Percentiles rank a stretch among this genome's conserved stretches.
Conservation (phyloP, 768 basidiomycete species). For the Tricholoma terreum region DNA sequence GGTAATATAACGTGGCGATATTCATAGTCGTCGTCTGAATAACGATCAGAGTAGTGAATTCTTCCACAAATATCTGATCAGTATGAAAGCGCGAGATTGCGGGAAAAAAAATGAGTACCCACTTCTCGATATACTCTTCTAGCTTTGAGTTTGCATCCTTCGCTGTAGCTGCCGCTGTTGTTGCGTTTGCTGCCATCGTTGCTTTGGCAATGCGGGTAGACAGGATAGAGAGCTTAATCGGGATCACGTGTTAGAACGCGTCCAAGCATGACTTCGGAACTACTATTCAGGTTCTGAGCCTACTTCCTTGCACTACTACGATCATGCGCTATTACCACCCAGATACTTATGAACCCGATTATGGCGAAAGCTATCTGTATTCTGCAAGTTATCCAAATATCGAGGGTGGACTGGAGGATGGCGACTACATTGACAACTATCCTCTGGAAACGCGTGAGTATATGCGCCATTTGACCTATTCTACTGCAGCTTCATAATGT, state of each 20-base stretch:
- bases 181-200: constrained; percentile 27
- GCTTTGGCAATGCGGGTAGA: neutral
- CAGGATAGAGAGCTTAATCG: neutral
- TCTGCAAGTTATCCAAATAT: neutral
- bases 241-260: neutral
- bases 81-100: constrained; percentile 13
- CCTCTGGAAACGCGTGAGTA: constrained; percentile 34
- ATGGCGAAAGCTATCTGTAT: neutral
- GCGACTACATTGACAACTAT: constrained; percentile 19
- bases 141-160: constrained; percentile 50
- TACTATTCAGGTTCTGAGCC: too few species aligned
- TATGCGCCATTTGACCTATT: constrained; percentile 26
- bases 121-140: constrained; percentile 82
- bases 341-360: neutral
- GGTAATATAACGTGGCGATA: constrained; percentile 98
- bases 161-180: constrained; percentile 16
- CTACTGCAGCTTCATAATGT: neutral
- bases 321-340: neutral
- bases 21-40: constrained; percentile 90
- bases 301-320: neutral
- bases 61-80: constrained; percentile 34
- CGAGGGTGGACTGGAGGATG: neutral
- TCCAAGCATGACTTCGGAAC: neutral
- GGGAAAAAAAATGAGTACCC: constrained; percentile 15
- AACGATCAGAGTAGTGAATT: constrained; percentile 89